Base-by-base conservation (phyloP, 2,329 filamentous ascomycete genomes). In the Lecanosticta acicola region DNA sequence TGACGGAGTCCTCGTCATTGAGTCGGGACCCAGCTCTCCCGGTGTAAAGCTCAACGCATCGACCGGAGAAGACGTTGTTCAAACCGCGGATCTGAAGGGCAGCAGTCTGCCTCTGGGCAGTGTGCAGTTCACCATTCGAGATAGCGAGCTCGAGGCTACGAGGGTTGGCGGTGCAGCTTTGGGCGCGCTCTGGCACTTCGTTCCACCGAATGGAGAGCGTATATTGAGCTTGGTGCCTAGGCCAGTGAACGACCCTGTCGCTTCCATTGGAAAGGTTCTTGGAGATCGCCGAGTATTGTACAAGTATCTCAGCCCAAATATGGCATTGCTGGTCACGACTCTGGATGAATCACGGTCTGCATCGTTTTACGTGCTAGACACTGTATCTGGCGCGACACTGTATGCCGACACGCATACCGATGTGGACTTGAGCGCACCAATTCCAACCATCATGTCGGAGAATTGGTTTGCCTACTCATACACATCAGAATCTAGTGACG, bases 391-490 rank as follows among this genome's bases (percentile, higher is more conserved):
- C 19, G 78, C 85, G 50, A 68, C 95, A 16, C 75, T 98, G 2
- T 76, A 87, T 54, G 81, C 86, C 1, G 76, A 80, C 37, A 79
- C 74, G 0, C 83, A 95, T 62, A 68, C 76, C 4, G 84, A 84
- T 3, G 81, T 95, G 26, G 90, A 97, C 61, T 74, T 79, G 1
- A 73, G 69, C 39, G 84, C 89, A 62, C 77, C 83, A 0, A 84
- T 95, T 49, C 75, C 85, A 17, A 88, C 89, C 34, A 79, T 81
- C 19, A 75, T 96, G 42, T 85, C 89, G 0, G 93, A 98, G 72
- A 97, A 98, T 69, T 97, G 91, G 89, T 90, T 94, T 61, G 78
- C 83, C 4, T 97, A 94, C 71, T 85, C 87, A 5, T 86, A 90
- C 66, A 71, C 75, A 1, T 58, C 68, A 5, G 78, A 82, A 50